Percentiles rank a stretch among this genome's conserved stretches.
These are phyloP conservation scores for Geoglossum cookeanum DNA, from an alignment of 2,329 filamentous ascomycete genomes.

Conservation along the genomic window DNA sequence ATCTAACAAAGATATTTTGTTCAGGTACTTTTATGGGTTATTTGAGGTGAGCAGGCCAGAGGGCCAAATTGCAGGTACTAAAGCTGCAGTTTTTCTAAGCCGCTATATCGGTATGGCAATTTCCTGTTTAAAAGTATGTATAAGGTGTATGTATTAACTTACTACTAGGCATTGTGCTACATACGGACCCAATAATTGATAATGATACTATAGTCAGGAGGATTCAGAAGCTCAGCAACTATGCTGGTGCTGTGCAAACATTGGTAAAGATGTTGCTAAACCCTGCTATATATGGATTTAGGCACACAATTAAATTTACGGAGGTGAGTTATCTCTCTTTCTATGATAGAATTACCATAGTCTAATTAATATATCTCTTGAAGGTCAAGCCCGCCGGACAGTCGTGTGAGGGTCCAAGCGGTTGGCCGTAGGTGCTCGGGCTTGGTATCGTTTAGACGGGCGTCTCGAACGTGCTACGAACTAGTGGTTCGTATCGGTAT, in stretches of 20 bases:
- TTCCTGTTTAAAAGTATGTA: neutral
- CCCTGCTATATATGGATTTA: neutral
- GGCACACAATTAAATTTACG: neutral
- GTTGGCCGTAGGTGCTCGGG: too few relatives aligned
- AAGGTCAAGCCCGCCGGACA: neutral
- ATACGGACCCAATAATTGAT: neutral
- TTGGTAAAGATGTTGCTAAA: neutral
- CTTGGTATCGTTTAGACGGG: too few relatives aligned
- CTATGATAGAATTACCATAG: neutral
- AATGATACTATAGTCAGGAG: neutral
- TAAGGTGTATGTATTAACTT: neutral
- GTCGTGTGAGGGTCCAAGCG: too few relatives aligned
- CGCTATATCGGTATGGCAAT: neutral
- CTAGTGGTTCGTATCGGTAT: too few relatives aligned
- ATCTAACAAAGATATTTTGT: neutral
- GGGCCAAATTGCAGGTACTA: neutral
- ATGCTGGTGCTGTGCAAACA: neutral
- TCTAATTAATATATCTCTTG: neutral
- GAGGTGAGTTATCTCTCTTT: neutral
- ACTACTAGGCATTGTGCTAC: neutral
- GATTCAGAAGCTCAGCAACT: neutral
- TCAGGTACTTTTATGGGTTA: neutral
- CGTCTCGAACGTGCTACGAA: too few relatives aligned
- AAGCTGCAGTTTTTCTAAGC: neutral
- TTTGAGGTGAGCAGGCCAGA: neutral